phyloP scores from a whole-genome alignment of 2,329 filamentous ascomycete species.

The Dothistroma septosporum region DNA sequence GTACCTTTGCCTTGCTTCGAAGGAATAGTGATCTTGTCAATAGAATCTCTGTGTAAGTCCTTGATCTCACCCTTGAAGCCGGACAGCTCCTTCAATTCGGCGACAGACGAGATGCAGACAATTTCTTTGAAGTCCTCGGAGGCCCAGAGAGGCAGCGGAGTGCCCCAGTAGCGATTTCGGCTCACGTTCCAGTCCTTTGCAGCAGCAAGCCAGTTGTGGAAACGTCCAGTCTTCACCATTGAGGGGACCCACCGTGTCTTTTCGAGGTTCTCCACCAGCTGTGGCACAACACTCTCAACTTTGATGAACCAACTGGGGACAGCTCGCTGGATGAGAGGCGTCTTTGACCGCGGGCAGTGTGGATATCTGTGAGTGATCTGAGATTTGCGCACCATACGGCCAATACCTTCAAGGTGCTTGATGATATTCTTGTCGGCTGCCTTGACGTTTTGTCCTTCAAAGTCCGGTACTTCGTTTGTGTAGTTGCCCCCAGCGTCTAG shows the following conservation, averaged over 20 bases:
- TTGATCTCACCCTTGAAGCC: constrained; percentile 79
- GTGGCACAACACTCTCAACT: constrained; percentile 74
- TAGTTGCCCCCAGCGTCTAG: constrained; percentile 82
- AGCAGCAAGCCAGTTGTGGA: constrained; percentile 85
- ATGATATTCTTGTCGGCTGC: constrained; percentile 89
- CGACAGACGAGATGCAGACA: constrained; percentile 78
- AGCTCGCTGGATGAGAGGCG: constrained; percentile 84
- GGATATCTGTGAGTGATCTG: constrained; percentile 89
- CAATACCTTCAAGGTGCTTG: constrained; percentile 74
- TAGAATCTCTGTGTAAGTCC: constrained; percentile 87
- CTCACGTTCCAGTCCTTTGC: constrained; percentile 95
- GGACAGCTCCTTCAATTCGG: constrained; percentile 78
- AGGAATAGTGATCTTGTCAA: constrained; percentile 91
- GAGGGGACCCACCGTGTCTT: constrained; percentile 86
- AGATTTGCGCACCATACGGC: constrained; percentile 75
- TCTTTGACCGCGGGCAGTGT: constrained; percentile 93
- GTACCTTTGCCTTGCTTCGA: constrained; percentile 80
- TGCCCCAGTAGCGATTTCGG: constrained; percentile 92
- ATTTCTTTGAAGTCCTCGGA: constrained; percentile 84
- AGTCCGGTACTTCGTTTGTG: constrained; percentile 71
- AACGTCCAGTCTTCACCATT: constrained; percentile 86
- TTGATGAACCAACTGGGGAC: constrained; percentile 95
- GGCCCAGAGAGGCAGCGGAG: constrained; percentile 85
- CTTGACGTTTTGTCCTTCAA: constrained; percentile 84
- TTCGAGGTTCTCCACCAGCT: constrained; percentile 89